These are phyloP conservation scores for Rhodotorula diobovata DNA, from an alignment of 768 basidiomycete genomes.

Conservation along the genomic window DNA sequence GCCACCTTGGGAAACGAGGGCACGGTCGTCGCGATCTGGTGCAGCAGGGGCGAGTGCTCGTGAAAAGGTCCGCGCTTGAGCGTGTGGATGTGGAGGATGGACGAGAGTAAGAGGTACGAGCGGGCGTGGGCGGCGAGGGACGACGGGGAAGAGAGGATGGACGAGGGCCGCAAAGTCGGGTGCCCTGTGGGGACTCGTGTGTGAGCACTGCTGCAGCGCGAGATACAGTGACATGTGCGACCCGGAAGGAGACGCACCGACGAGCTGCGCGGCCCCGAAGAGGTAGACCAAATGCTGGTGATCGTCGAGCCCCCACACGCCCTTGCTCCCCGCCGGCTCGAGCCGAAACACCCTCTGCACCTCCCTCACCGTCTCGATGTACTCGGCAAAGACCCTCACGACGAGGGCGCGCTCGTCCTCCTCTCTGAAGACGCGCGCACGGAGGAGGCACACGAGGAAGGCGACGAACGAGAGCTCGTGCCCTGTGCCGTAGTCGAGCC, in stretches of 20 bases:
- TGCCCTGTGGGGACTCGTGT: conserved; percentile 21
- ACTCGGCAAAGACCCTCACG: conserved; percentile 67
- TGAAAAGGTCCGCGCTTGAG: conserved; percentile 51
- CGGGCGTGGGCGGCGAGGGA: conserved; percentile 51
- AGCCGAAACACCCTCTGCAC: conserved; percentile 87
- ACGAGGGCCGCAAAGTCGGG: conserved; percentile 25
- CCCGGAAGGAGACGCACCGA: conserved; percentile 47
- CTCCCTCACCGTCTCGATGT: conserved; percentile 72
- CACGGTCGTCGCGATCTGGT: conserved; percentile 73
- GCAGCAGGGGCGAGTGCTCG: conserved; percentile 58
- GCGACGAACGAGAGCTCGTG: conserved; percentile 68
- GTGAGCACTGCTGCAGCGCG: background rate
- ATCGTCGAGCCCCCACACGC: conserved; percentile 81
- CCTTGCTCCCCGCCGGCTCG: conserved; percentile 96
- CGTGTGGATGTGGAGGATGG: conserved; percentile 67
- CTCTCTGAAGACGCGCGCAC: conserved; percentile 58
- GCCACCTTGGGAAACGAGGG: conserved; percentile 27
- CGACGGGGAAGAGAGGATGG: conserved; percentile 55
- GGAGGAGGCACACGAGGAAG: conserved; percentile 33
- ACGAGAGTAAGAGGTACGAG: conserved; percentile 71
- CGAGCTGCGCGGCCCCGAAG: conserved; percentile 82
- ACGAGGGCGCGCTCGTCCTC: conserved; percentile 63
- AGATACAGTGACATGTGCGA: conserved; percentile 32
- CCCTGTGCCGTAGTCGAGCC: conserved; percentile 96
- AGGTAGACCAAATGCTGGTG: conserved; percentile 68